Percentiles rank a stretch among this genome's conserved stretches.
phyloP scores from a whole-genome alignment of 305 asterid genomes.

The Fraxinus paxiana region DNA sequence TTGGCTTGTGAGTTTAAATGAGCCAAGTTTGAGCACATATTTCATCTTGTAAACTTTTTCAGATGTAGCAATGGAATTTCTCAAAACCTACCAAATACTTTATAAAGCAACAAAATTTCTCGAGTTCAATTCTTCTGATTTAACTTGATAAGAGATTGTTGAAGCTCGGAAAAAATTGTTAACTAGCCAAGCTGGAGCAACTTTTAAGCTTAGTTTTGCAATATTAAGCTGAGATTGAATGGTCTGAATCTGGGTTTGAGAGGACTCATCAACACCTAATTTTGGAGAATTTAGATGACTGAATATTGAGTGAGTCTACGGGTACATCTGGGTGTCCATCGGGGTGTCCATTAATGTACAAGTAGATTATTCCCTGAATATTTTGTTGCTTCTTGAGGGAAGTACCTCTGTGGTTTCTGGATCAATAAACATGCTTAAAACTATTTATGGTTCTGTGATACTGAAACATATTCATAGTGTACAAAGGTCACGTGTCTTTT shows the following conservation, averaged over 20 bases:
- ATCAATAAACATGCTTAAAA: conserved; percentile 20
- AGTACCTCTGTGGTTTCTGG: conserved; percentile 6
- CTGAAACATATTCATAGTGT: conserved; percentile 11
- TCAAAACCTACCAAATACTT: not conserved
- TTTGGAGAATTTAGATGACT: not conserved
- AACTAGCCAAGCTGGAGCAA: not conserved
- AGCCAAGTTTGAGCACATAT: not conserved
- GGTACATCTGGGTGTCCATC: too few species aligned
- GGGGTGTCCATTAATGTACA: too few species aligned
- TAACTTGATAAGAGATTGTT: not conserved
- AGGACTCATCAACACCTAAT: not conserved
- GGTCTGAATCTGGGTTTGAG: not conserved
- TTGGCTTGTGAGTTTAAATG: not conserved
- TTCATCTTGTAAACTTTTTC: not conserved
- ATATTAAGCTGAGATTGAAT: not conserved
- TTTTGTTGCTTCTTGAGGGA: conserved; percentile 1
- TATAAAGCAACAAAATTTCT: not conserved
- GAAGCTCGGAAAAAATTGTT: not conserved
- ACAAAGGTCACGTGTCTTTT: conserved; percentile 13
- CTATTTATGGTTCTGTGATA: conserved; percentile 21
- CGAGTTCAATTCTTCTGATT: conserved; percentile 1
- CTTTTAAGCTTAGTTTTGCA: not conserved
- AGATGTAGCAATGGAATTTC: not conserved
- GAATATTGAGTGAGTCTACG: too few species aligned
- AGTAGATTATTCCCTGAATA: too few species aligned